Base-by-base conservation (phyloP, 441 rosid genomes). In the Pelargonium fulgidum region DNA sequence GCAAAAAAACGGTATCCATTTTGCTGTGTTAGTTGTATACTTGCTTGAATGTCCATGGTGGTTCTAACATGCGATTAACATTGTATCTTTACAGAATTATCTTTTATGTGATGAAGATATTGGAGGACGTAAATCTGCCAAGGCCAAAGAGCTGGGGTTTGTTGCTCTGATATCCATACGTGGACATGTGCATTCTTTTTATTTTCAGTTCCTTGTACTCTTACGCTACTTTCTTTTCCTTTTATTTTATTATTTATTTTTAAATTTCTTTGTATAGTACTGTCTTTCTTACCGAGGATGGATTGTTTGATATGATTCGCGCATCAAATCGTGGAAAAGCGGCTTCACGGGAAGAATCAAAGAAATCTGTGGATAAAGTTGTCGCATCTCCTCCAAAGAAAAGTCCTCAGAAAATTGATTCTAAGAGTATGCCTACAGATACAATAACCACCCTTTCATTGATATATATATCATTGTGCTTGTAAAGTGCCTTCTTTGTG, bases 101-200 rank as follows among this genome's bases (percentile, higher is more conserved):
- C 94, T 94, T 71, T 83, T 94, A 79, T 94, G 99, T 56, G 97
- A 94, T 79, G 99, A 94, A 76, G 96, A 94, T 79, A 85, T 94
- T 26, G 96, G 81, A 66, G 99, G 99, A 71, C 83, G 76, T 61
- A 94, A 94, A 81, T 94, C 99, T 8, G 62, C 78, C 67, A 94
- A 84, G 82, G 97, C 99, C 62, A 94, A 87, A 82, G 99, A 91
- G 80, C 88, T 94, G 58, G 91, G 99, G 99, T 94, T 69, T 71
- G 84, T 77, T 72, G 47, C 68, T 65, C 47, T 26, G 61, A 73
- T 76, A 17, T 20, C 45, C 77, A 58, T 62, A 33, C 54, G 17
- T 6, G 36, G 1, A 66, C 62, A 62, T 45, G 22, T 58, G 48
- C 20, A 14, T 0, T 14, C 26, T 2, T 24, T 82, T 67, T 73